A percentile compares a stretch with the other conserved stretches of the same genome.
These are phyloP conservation scores for Neoboletus subvelutipes DNA, from an alignment of 768 basidiomycete species.

Conservation along the genomic window DNA sequence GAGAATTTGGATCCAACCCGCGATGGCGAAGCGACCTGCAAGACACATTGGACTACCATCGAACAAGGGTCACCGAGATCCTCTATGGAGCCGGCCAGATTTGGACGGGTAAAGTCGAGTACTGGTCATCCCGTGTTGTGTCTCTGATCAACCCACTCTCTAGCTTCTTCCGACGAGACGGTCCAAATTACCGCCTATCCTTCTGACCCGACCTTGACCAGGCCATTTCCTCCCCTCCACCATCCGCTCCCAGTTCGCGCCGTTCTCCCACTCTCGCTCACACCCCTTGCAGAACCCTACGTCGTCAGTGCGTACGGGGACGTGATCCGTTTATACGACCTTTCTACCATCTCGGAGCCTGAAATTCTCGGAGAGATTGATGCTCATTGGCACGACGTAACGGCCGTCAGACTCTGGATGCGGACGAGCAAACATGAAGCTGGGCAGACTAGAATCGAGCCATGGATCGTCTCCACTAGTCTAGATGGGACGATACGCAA, in stretches of 20 bases:
- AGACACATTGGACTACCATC: conserved; percentile 67
- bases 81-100: conserved; percentile 64
- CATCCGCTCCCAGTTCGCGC: conserved; percentile 70
- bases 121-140: neutral
- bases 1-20: conserved; percentile 37
- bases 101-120: conserved; percentile 71
- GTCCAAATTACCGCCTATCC: conserved; percentile 60
- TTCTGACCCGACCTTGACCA: conserved; percentile 29
- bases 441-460: conserved; percentile 54
- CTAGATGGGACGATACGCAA: conserved; percentile 85
- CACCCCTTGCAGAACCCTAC: conserved; percentile 68
- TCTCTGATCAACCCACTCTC: conserved; percentile 1
- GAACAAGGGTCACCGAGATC: conserved; percentile 82
- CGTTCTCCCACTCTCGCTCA: conserved; percentile 65
- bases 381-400: conserved; percentile 90
- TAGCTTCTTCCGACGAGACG: conserved; percentile 90
- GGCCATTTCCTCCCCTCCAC: conserved; percentile 48
- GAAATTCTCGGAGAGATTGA: conserved; percentile 74
- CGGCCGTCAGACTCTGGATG: conserved; percentile 71
- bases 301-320: conserved; percentile 85
- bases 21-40: conserved; percentile 53
- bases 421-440: conserved; percentile 46
- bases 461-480: conserved; percentile 82
- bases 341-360: conserved; percentile 64
- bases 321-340: conserved; percentile 75